Conservation (phyloP, 2,329 filamentous ascomycete species). For the Trematosphaeria pertusa region DNA sequence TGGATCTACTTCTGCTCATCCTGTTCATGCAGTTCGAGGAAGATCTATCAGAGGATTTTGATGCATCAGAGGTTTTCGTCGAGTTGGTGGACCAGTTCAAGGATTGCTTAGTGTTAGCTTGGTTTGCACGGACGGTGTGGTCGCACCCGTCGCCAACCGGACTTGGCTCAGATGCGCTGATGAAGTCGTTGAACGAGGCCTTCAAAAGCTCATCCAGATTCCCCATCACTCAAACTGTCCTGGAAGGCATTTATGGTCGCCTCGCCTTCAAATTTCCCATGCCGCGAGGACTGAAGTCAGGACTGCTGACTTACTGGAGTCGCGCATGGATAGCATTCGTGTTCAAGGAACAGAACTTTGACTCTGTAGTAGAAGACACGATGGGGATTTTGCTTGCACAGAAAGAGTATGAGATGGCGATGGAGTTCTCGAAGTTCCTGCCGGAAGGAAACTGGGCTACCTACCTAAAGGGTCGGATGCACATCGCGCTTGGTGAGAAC, state of each 20-base stretch:
- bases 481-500: conserved; percentile 76
- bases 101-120: conserved; percentile 44
- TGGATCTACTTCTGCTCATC: conserved; percentile 82
- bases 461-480: conserved; percentile 85
- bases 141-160: conserved; percentile 38
- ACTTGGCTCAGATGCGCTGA: conserved; percentile 31
- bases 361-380: conserved; percentile 49
- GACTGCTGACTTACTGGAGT: conserved; percentile 54
- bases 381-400: conserved; percentile 54
- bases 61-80: conserved; percentile 66
- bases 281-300: conserved; percentile 33
- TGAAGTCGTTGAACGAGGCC: conserved; percentile 32
- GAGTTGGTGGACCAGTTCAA: conserved; percentile 61
- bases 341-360: conserved; percentile 46
- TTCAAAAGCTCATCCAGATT: conserved; percentile 33
- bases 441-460: conserved; percentile 64
- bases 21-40: conserved; percentile 84
- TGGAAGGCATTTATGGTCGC: conserved; percentile 44
- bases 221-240: conserved; percentile 43
- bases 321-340: conserved; percentile 53
- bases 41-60: conserved; percentile 72
- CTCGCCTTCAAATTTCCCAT: conserved; percentile 40
- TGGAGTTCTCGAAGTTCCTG: conserved; percentile 71
- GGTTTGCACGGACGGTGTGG: conserved; percentile 45
- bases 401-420: conserved; percentile 58